Base-by-base conservation (phyloP, 768 basidiomycete genomes). In the Leccinum incarnatum region DNA sequence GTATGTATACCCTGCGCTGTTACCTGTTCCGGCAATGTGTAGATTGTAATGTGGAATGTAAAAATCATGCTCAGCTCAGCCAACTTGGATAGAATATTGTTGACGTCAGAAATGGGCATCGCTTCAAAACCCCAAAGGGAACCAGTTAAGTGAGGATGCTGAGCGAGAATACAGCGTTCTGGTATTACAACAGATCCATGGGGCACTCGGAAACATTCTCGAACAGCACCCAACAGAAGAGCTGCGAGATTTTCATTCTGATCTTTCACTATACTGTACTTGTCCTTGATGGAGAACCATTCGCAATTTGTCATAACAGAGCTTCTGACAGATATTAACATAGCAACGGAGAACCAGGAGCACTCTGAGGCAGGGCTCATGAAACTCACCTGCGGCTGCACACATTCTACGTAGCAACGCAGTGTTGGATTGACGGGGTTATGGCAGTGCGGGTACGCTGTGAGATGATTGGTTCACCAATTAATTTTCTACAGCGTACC, bases 11-110 rank as follows among this genome's bases (percentile, higher is more conserved):
- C 12, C n/a, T 40, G 17, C 23, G 37, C 27, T 56, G 37, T 32
- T 53, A 53, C 56, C 21, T 8, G 42, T 49, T 17, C n/a, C 37
- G n/a, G 42, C 7, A 11, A 36, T 52, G 29, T 63, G 40, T 49
- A 15, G 14, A 5, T 37, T 55, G 46, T 57, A 56, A 40, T 25
- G 45, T 54, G 25, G 9, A 55, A 54, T 65, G 55, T 62, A 57
- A 10, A 29, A 34, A 14, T 19, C 32, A 19, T 53, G n/a, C 25
- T n/a, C 17, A 17, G 11, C 4, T 12, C 32, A 34, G 6, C 51
- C 40, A 40, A 30, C 30, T 30, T 30, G 30, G 11, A 30, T 17
- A 47, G 34, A 55, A 32, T 12, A 21, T 29, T 47, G 21, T 53
- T 30, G 30, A 30, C 30, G 10, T 30, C 40, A 25, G 54, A 46